Conservation (phyloP, 129 eudicot species). For the Chrysanthemum lavandulifolium region DNA sequence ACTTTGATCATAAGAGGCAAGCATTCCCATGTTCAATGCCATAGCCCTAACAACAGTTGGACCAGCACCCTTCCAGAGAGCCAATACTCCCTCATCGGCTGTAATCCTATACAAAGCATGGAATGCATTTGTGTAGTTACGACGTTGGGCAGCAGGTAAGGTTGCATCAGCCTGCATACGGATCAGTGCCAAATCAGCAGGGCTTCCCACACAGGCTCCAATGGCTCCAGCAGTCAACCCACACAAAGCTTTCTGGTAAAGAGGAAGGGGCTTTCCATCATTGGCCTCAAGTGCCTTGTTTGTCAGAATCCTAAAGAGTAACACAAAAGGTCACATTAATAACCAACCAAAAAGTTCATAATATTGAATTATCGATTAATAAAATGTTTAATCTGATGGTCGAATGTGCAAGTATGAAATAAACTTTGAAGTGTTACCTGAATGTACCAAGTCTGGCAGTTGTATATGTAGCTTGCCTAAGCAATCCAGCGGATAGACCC, state of each 20-base stretch:
- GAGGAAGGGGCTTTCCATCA: slow-evolving; percentile 90
- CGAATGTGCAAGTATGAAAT: not conserved
- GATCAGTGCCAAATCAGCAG: slow-evolving; percentile 86
- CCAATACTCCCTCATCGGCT: slow-evolving; percentile 76
- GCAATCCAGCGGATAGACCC: slow-evolving; percentile 96
- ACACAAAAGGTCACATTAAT: not conserved
- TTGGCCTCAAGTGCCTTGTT: slow-evolving; percentile 90
- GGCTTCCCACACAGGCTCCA: slow-evolving; percentile 84
- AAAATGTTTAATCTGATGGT: too few species aligned
- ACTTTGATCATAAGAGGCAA: slow-evolving; percentile 96
- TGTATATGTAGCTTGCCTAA: slow-evolving; percentile 94
- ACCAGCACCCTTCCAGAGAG: slow-evolving; percentile 89
- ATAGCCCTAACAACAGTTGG: slow-evolving; percentile 97
- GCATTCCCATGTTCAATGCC: slow-evolving; percentile 96
- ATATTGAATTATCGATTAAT: too few species aligned
- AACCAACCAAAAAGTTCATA: not conserved
- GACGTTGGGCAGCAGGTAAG: slow-evolving; percentile 77
- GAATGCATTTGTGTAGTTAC: slow-evolving; percentile 86
- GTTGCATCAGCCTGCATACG: slow-evolving; percentile 99
- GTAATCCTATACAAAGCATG: slow-evolving; percentile 76
- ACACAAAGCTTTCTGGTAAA: slow-evolving; percentile 87
- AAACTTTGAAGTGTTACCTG: slow-evolving; percentile 38
- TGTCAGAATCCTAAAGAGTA: slow-evolving; percentile 59
- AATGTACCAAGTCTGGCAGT: slow-evolving; percentile 90
- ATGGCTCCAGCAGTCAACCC: slow-evolving; percentile 97